Evolutionary conservation across 2,329 filamentous ascomycete species (phyloP).

Genomic region (Dactylella cylindrospora): DNA sequence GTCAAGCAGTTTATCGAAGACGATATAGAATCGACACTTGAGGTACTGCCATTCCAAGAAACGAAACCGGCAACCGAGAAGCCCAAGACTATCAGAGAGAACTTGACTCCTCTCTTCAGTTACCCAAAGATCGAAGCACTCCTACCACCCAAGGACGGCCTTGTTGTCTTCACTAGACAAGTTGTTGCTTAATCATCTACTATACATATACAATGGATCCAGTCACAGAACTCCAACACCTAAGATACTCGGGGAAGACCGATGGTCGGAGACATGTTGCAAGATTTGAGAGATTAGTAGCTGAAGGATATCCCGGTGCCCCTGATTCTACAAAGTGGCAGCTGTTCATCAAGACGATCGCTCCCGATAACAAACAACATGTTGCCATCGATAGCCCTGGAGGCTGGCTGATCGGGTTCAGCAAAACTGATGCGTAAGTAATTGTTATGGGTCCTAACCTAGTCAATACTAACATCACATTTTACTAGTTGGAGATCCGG

Average conservation of each 20-base stretch:
- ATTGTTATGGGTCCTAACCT: neutral
- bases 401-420: conserved; percentile 48
- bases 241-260: conserved; percentile 48
- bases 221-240: conserved; percentile 46
- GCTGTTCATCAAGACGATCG: conserved; percentile 49
- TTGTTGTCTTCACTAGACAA: conserved; percentile 31
- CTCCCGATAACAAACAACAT: conserved; percentile 45
- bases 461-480: neutral
- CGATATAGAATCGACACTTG: neutral
- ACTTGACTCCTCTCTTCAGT: conserved; percentile 18
- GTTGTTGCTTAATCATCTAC: conserved; percentile 11
- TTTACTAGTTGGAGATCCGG: conserved; percentile 32
- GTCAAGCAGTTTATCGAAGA: conserved; percentile 14
- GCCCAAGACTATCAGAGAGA: conserved; percentile 12
- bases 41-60: conserved; percentile 9
- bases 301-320: conserved; percentile 47
- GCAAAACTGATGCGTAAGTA: conserved; percentile 46
- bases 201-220: conserved; percentile 37
- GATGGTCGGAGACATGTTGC: conserved; percentile 48
- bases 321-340: conserved; percentile 49
- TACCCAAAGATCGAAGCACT: conserved; percentile 42
- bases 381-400: conserved; percentile 45
- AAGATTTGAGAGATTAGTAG: conserved; percentile 47
- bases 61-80: conserved; percentile 15
- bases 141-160: conserved; percentile 26